These are phyloP conservation scores for Arthroderma sp. DNA, from an alignment of 2,329 filamentous ascomycete genomes.

Conservation along the genomic window DNA sequence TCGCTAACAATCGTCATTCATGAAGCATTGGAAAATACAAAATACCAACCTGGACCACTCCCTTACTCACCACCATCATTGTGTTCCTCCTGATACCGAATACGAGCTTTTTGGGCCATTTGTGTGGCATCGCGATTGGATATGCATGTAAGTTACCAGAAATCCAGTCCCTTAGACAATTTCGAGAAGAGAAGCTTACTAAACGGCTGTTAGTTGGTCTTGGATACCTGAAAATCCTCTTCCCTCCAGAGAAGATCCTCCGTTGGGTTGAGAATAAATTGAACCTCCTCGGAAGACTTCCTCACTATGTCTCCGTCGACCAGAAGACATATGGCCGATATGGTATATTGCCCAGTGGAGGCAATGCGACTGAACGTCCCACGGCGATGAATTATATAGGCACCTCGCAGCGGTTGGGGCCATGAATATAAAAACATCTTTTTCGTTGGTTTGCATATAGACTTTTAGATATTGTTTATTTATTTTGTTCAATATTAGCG, in stretches of 20 bases:
- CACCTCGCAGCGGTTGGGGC: slow-evolving; percentile 52
- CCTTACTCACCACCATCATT: slow-evolving; percentile 62
- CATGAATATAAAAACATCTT: slow-evolving; percentile 31
- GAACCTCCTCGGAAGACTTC: slow-evolving; percentile 68
- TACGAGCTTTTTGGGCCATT: slow-evolving; percentile 73
- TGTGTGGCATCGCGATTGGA: slow-evolving; percentile 70
- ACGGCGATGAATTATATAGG: slow-evolving; percentile 48
- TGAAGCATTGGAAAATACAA: slow-evolving; percentile 45
- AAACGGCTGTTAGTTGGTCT: slow-evolving; percentile 49
- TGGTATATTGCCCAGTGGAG: slow-evolving; percentile 61
- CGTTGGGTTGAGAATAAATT: slow-evolving; percentile 81
- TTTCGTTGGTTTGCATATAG: no score
- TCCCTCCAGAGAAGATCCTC: slow-evolving; percentile 76
- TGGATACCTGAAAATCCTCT: slow-evolving; percentile 77
- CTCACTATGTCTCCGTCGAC: slow-evolving; percentile 87
- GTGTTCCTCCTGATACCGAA: slow-evolving; percentile 65
- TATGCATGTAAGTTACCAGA: slow-evolving; percentile 57
- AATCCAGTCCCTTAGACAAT: no score
- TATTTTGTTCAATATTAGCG: no score
- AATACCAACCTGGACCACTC: slow-evolving; percentile 86
- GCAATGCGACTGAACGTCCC: slow-evolving; percentile 15
- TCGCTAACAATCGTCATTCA: slow-evolving; percentile 10
- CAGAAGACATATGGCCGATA: slow-evolving; percentile 93
- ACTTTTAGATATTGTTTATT: no score
- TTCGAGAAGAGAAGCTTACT: no score